These are phyloP conservation scores for Candida patagonica DNA, from an alignment of 805 yeast species.

Conservation along the genomic window DNA sequence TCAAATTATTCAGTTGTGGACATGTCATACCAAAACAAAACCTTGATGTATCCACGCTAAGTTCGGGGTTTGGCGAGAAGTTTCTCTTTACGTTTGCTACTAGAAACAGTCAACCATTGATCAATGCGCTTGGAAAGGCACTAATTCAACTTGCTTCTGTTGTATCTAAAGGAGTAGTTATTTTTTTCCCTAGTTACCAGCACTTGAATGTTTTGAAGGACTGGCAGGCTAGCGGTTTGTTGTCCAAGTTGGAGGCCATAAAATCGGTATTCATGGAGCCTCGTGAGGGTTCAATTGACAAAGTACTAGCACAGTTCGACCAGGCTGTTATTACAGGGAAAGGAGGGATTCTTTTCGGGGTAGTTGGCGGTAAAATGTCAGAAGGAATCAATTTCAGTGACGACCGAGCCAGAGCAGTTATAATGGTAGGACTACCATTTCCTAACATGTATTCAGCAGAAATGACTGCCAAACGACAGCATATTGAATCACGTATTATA, in stretches of 20 bases:
- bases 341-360: slow-evolving; percentile 70
- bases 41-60: slow-evolving; percentile 50
- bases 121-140: slow-evolving; percentile 42
- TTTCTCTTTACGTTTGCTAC: slow-evolving; percentile 65
- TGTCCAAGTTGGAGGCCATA: slow-evolving; percentile 26
- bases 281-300: slow-evolving; percentile 33
- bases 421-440: slow-evolving; percentile 82
- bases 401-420: slow-evolving; percentile 75
- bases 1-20: slow-evolving; percentile 60
- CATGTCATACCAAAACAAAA: slow-evolving; percentile 74
- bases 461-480: slow-evolving; percentile 58
- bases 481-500: slow-evolving; percentile 45
- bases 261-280: slow-evolving; percentile 46
- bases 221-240: slow-evolving; percentile 40
- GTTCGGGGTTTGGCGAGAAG: slow-evolving; percentile 18
- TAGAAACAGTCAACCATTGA: slow-evolving; percentile 40
- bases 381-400: slow-evolving; percentile 92
- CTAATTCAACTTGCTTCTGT: slow-evolving; percentile 34
- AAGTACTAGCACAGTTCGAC: slow-evolving; percentile 43
- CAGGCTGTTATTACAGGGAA: slow-evolving; percentile 27
- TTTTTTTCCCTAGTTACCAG: slow-evolving; percentile 79
- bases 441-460: slow-evolving; percentile 83
- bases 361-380: slow-evolving; percentile 86
- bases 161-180: slow-evolving; percentile 70
- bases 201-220: slow-evolving; percentile 16